A percentile compares a stretch with the other conserved stretches of the same genome.
Conservation (phyloP, 352 stramenopile species). For the Phytophthora hibernalis region DNA sequence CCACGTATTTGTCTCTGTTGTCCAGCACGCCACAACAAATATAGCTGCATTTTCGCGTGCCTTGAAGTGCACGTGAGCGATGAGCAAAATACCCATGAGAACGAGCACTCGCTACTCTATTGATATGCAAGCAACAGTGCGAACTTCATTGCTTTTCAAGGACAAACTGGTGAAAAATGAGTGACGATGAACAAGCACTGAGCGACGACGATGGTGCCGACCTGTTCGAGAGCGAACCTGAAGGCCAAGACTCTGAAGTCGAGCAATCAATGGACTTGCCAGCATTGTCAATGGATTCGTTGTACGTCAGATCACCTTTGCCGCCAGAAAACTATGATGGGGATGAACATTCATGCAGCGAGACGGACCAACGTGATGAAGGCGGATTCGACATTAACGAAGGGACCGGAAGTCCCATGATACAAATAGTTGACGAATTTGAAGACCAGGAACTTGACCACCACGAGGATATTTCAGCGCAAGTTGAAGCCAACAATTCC, state of each 20-base stretch:
- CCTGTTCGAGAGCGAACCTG: constrained; percentile 25
- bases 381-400: neutral
- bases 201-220: constrained; percentile 27
- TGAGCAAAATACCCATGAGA: neutral
- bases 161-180: constrained; percentile 13
- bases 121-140: constrained; percentile 11
- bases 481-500: neutral
- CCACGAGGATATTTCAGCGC: neutral
- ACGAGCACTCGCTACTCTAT: constrained; percentile 5
- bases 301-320: neutral
- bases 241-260: constrained; percentile 18
- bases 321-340: constrained; percentile 2
- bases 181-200: constrained; percentile 12
- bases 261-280: constrained; percentile 23
- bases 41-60: too few species aligned
- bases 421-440: neutral
- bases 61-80: neutral
- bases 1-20: too few species aligned
- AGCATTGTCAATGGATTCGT: constrained; percentile 12
- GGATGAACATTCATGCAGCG: neutral
- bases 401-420: neutral
- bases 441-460: neutral
- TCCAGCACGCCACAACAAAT: neutral
- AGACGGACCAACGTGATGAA: constrained; percentile 1
- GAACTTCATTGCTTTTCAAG: constrained; percentile 1